A percentile compares a stretch with the other conserved stretches of the same genome.
Conservation (phyloP, 2,329 filamentous ascomycete genomes). For the Fusarium sp. region DNA sequence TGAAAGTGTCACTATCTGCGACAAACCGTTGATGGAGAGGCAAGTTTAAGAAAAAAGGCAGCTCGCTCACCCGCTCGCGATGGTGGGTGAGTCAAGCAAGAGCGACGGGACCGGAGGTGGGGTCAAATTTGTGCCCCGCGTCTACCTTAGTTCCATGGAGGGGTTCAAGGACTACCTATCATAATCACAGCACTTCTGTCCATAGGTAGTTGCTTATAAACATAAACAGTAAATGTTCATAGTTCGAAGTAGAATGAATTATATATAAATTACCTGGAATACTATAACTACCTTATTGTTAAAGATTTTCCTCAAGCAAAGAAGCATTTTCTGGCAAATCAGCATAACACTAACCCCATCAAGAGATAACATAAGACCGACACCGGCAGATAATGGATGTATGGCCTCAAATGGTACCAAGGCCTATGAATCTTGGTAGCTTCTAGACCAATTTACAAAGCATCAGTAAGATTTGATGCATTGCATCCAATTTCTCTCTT, state of each 20-base stretch:
- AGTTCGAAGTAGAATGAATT: background rate
- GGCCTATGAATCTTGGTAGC: background rate
- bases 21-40: constrained; percentile 40
- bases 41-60: constrained; percentile 40
- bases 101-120: constrained; percentile 27
- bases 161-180: background rate
- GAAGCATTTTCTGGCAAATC: background rate
- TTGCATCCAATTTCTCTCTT: background rate
- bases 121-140: constrained; percentile 41
- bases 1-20: constrained; percentile 18
- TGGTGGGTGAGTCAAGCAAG: constrained; percentile 46
- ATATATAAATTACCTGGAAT: background rate
- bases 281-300: background rate
- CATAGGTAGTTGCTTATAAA: too few species aligned
- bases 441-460: background rate
- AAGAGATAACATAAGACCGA: background rate
- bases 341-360: background rate
- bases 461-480: background rate
- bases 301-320: background rate
- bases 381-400: background rate
- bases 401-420: background rate
- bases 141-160: background rate
- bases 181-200: background rate
- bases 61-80: constrained; percentile 10
- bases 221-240: background rate